Conservation (phyloP, 768 basidiomycete species). For the Mycena vulgaris region DNA sequence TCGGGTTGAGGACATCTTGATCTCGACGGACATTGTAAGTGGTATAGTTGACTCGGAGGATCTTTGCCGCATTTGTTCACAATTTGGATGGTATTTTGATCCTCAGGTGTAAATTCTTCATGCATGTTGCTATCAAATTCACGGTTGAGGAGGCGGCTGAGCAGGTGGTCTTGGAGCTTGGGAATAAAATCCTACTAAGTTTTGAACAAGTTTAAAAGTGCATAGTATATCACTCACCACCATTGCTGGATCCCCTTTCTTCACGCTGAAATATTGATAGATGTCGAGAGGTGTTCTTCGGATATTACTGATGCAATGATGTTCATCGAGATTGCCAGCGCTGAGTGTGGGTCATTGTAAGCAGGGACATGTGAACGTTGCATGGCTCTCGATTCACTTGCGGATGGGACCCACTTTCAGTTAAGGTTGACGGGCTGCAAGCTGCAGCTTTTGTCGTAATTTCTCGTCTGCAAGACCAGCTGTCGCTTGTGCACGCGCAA, state of each 20-base stretch:
- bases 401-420: slow-evolving; percentile 24
- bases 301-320: slow-evolving; percentile 40
- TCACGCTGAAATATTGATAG: background rate
- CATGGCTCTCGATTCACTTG: background rate
- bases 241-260: background rate
- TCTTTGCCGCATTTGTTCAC: slow-evolving; percentile 41
- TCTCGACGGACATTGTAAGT: slow-evolving; percentile 53
- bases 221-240: background rate
- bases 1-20: slow-evolving; percentile 52
- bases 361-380: background rate
- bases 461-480: background rate
- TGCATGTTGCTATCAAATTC: slow-evolving; percentile 49
- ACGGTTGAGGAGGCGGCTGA: slow-evolving; percentile 45
- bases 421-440: background rate
- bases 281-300: slow-evolving; percentile 40
- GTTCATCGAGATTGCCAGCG: slow-evolving; percentile 1
- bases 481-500: slow-evolving; percentile 2
- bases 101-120: slow-evolving; percentile 41
- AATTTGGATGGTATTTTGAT: slow-evolving; percentile 39
- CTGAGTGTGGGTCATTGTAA: slow-evolving; percentile 17
- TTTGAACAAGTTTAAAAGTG: background rate
- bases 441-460: background rate
- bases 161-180: slow-evolving; percentile 53
- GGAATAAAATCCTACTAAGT: slow-evolving; percentile 51
- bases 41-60: slow-evolving; percentile 52